Base-by-base conservation (phyloP, 768 basidiomycete species). In the Tremella yokohamensis region DNA sequence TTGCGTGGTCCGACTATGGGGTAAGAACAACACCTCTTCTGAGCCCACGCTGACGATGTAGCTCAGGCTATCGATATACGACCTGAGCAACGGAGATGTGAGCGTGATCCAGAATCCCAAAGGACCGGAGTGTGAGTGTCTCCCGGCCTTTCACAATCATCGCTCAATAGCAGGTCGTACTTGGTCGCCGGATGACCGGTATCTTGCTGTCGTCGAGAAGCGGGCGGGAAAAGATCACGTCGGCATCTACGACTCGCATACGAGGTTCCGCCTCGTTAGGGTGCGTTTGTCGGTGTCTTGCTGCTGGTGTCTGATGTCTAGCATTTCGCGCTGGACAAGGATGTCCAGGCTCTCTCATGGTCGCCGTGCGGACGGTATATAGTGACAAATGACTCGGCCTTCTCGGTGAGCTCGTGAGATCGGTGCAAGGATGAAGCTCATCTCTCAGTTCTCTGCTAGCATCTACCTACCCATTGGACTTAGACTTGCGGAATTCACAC, bases 1-100 rank as follows among this genome's bases (percentile, higher is more conserved):
- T 96, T 26, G 93, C 89, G 69, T 97, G 92, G 77, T 92, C 90
- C 2, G 88, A 92, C 66, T 89, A 89, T 87, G 89, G 88, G 66
- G 92, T 93, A 79, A 80, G 91, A 42, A n/a, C 4, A 26, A 34
- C 3, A 39, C 60, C 55, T 24, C 52, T 3, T 25, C 38, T 38
- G 38, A 45, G 2, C 12, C 38, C 1, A 39, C 13, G 49, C 40
- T 59, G 52, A 65, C 25, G 42, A 26, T 39, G 1, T 67, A 96
- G 92, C 82, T 94, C 44, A 82, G 90, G 52, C 83, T 94, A 11
- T 88, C 89, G 1, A 79, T 93, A 44, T 92, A 91, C 87, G 90
- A 89, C 12, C 79, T 94, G 22, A 78, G 84, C 1, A 86, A 84
- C 0, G 88, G 87, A 20, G 76, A 79, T 4, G 85, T 87, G n/a